These are phyloP conservation scores for Gaultheria prostrata DNA, from an alignment of 148 eudicot genomes.

Conservation along the genomic window DNA sequence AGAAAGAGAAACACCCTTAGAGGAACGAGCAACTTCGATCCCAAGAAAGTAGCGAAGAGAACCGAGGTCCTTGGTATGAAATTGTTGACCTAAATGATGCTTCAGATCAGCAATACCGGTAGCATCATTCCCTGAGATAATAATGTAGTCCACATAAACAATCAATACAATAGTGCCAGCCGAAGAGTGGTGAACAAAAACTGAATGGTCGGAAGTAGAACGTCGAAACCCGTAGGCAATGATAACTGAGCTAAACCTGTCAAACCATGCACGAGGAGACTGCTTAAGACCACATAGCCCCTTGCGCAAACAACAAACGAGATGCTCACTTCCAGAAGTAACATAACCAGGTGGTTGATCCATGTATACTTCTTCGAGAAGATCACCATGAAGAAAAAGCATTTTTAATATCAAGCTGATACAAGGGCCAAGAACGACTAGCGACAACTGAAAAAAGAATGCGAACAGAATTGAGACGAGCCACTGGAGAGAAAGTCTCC, in stretches of 20 bases:
- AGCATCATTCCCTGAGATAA: background rate
- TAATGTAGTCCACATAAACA: background rate
- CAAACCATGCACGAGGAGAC: background rate
- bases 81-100: background rate
- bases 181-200: background rate
- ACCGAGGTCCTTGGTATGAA: background rate
- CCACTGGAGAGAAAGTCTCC: background rate
- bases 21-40: background rate
- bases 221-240: background rate
- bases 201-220: background rate
- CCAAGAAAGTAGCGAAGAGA: background rate
- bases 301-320: background rate
- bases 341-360: background rate
- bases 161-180: background rate
- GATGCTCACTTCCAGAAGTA: background rate
- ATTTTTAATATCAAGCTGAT: background rate
- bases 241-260: background rate
- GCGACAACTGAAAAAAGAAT: background rate
- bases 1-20: background rate
- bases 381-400: background rate
- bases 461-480: background rate
- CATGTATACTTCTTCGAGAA: background rate
- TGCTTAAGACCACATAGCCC: background rate
- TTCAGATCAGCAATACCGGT: background rate
- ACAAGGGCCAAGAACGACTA: background rate